phyloP scores from a whole-genome alignment of 768 basidiomycete species.

The Xerocomus potaroensis region DNA sequence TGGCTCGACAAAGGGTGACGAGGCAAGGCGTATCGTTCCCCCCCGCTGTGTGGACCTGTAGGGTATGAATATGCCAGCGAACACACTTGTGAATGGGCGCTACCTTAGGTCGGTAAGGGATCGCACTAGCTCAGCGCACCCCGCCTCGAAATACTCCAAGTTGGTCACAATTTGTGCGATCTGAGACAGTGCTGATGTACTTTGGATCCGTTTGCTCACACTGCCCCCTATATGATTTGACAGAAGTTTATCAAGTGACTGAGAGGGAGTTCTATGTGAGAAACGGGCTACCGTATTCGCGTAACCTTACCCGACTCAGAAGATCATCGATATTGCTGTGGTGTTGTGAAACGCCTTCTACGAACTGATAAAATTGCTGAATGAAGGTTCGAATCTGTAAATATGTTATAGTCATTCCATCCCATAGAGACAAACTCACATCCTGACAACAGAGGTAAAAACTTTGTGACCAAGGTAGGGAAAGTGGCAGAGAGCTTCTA shows the following conservation, averaged over 20 bases:
- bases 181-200: conserved; percentile 79
- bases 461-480: conserved; percentile 91
- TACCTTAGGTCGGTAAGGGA: conserved; percentile 81
- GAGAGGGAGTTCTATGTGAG: conserved; percentile 1
- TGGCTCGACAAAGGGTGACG: conserved; percentile 62
- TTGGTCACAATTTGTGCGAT: conserved; percentile 92
- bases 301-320: conserved; percentile 65
- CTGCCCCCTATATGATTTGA: conserved; percentile 71
- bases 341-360: conserved; percentile 91
- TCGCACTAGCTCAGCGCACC: conserved; percentile 79
- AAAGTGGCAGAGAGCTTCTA: conserved; percentile 62
- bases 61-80: conserved; percentile 4
- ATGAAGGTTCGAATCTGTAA: conserved; percentile 80
- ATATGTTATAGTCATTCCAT: conserved; percentile 1
- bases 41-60: conserved; percentile 80
- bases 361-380: conserved; percentile 93
- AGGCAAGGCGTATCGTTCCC: conserved; percentile 70
- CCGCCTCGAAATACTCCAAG: conserved; percentile 84
- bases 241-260: conserved; percentile 87
- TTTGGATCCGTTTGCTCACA: conserved; percentile 68
- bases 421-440: conserved; percentile 35
- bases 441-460: conserved; percentile 95
- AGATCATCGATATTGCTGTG: conserved; percentile 90
- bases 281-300: not conserved
- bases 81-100: not conserved